These are phyloP conservation scores for Podospora sp. DNA, from an alignment of 495 filamentous ascomycete genomes.

Conservation along the genomic window DNA sequence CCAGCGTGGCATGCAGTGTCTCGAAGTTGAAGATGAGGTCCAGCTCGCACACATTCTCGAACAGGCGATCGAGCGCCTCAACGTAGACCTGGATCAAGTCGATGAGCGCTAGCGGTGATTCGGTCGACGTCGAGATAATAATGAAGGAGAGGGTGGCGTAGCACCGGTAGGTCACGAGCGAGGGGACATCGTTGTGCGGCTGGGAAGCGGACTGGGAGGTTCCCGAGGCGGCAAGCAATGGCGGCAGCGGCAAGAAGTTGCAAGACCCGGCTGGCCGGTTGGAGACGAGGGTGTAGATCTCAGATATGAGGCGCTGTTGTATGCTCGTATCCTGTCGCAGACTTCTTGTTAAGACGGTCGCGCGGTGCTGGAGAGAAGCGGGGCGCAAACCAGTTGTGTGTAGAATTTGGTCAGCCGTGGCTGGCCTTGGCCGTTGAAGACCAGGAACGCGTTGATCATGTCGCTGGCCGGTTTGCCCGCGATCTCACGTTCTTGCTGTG, in stretches of 20 bases:
- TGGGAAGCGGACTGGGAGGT: constrained; percentile 61
- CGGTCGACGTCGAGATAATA: constrained; percentile 94
- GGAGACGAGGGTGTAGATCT: constrained; percentile 96
- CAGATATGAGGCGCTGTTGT: constrained; percentile 92
- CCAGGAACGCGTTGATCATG: constrained; percentile 99
- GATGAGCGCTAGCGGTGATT: constrained; percentile 91
- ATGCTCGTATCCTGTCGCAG: constrained; percentile 79
- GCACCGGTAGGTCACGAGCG: constrained; percentile 96
- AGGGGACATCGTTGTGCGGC: constrained; percentile 81
- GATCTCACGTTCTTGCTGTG: background rate
- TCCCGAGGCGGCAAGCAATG: constrained; percentile 52
- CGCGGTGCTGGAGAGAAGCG: constrained; percentile 12
- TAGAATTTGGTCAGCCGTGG: constrained; percentile 98
- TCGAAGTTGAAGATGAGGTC: constrained; percentile 99
- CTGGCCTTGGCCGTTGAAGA: constrained; percentile 98
- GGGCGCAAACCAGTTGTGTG: constrained; percentile 78
- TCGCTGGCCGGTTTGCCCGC: constrained; percentile 20
- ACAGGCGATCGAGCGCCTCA: constrained; percentile 88
- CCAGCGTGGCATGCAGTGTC: constrained; percentile 85
- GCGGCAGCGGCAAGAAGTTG: constrained; percentile 84
- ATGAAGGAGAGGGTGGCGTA: constrained; percentile 99
- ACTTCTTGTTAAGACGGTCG: background rate
- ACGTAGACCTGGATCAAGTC: constrained; percentile 98
- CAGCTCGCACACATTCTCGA: constrained; percentile 97
- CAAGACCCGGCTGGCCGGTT: constrained; percentile 85